Percentiles rank a stretch among this genome's conserved stretches.
Evolutionary conservation across 495 filamentous ascomycete species (phyloP).

Genomic region (Apodospora peruviana): DNA sequence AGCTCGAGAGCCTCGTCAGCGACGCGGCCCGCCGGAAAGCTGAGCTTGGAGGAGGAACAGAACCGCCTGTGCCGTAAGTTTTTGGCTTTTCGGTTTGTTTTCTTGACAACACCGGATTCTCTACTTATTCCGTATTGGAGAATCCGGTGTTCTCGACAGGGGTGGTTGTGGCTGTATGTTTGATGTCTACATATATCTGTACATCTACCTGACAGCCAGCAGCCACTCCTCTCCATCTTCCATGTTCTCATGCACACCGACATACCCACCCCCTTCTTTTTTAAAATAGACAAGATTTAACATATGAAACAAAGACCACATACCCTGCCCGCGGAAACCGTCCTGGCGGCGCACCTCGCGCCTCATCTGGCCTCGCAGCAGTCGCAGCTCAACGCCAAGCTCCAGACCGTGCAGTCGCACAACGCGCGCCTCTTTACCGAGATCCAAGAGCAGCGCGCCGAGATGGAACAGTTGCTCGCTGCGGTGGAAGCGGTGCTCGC

Average conservation of each 20-base stretch:
- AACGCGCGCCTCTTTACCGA: slow-evolving; percentile 60
- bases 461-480: slow-evolving; percentile 64
- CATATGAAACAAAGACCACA: slow-evolving; percentile 54
- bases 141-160: too few species aligned
- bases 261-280: background rate
- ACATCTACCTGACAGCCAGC: background rate
- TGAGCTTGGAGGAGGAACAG: slow-evolving; percentile 14
- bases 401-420: slow-evolving; percentile 56
- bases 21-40: slow-evolving; percentile 58
- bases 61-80: slow-evolving; percentile 43
- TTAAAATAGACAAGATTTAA: background rate
- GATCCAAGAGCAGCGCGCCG: slow-evolving; percentile 60
- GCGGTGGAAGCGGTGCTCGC: slow-evolving; percentile 60
- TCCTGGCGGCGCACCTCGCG: slow-evolving; percentile 66
- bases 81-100: too few species aligned
- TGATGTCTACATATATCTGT: background rate
- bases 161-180: too few species aligned
- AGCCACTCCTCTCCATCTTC: background rate
- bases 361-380: slow-evolving; percentile 61
- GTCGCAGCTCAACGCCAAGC: slow-evolving; percentile 51
- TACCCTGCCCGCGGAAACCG: slow-evolving; percentile 58
- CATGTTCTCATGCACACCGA: background rate
- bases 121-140: too few species aligned
- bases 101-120: too few species aligned
- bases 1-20: slow-evolving; percentile 67